Percentiles rank a stretch among this genome's conserved stretches.
Conservation (phyloP, 352 stramenopile species). For the Phytophthora rubi region DNA sequence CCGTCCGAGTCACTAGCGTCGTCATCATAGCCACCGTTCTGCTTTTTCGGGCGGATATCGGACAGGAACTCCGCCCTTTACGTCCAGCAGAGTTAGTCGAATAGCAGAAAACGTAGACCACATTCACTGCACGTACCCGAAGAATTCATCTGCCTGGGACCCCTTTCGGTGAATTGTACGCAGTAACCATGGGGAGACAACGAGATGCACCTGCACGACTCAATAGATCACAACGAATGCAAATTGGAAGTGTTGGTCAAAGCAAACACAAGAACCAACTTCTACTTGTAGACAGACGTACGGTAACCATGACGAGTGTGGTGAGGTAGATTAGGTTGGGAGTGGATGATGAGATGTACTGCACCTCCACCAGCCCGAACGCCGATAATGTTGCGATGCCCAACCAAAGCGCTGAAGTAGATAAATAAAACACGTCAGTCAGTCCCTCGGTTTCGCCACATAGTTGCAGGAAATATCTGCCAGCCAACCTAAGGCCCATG, state of each 20-base stretch:
- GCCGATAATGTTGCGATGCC: conserved; percentile 55
- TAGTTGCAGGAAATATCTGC: neutral
- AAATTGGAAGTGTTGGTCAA: neutral
- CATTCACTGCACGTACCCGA: conserved; percentile 38
- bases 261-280: neutral
- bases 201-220: conserved; percentile 53
- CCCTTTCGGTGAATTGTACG: conserved; percentile 74
- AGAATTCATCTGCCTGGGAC: conserved; percentile 73
- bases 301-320: conserved; percentile 61
- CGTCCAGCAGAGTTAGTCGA: neutral
- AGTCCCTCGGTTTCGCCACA: neutral
- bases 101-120: neutral
- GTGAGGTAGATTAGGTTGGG: conserved; percentile 72
- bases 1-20: conserved; percentile 23
- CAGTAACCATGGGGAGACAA: conserved; percentile 65
- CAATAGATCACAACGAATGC: neutral
- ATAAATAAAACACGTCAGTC: neutral
- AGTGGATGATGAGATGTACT: conserved; percentile 55
- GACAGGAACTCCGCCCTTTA: conserved; percentile 65
- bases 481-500: conserved; percentile 51
- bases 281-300: conserved; percentile 24
- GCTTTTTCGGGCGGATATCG: conserved; percentile 33
- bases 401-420: conserved; percentile 63
- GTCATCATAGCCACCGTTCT: conserved; percentile 27
- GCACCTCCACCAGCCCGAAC: conserved; percentile 69